phyloP scores from a whole-genome alignment of 805 yeast genomes.

The Ogataea sp. region DNA sequence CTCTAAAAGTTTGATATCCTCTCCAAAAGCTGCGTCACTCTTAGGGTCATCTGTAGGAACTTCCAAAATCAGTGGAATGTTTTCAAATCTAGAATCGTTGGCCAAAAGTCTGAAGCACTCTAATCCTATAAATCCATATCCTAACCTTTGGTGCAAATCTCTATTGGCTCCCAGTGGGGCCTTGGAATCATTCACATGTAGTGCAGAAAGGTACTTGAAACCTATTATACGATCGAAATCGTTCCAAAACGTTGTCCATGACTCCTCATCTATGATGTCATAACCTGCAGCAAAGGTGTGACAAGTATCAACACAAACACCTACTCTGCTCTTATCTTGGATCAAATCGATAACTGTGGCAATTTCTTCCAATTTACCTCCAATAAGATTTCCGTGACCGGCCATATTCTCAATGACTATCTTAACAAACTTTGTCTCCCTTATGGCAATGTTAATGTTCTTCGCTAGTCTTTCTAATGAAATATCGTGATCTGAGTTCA shows the following conservation, averaged over 20 bases:
- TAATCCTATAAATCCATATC: constrained; percentile 82
- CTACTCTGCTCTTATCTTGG: constrained; percentile 79
- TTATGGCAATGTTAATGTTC: constrained; percentile 72
- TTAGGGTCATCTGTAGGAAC: constrained; percentile 62
- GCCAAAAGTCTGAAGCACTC: constrained; percentile 77
- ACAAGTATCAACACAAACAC: constrained; percentile 95
- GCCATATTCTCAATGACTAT: constrained; percentile 97
- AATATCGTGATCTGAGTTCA: constrained; percentile 55
- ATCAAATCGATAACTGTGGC: constrained; percentile 65
- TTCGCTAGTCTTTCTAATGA: constrained; percentile 67
- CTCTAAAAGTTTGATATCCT: constrained; percentile 74
- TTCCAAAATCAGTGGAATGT: constrained; percentile 77
- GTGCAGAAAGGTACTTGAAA: constrained; percentile 60
- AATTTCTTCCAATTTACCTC: constrained; percentile 72
- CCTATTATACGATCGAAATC: constrained; percentile 74
- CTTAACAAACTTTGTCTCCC: constrained; percentile 68
- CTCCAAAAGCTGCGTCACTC: constrained; percentile 62
- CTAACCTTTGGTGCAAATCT: constrained; percentile 86
- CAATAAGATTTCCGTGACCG: constrained; percentile 89
- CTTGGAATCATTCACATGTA: constrained; percentile 92
- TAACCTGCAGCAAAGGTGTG: constrained; percentile 96
- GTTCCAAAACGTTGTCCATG: constrained; percentile 62
- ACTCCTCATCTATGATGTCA: constrained; percentile 58
- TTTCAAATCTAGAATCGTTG: constrained; percentile 51
- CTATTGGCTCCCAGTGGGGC: constrained; percentile 87